Conservation (phyloP, 192 early-diverging fungal genomes). For the Rhizoclosmatium sp. region DNA sequence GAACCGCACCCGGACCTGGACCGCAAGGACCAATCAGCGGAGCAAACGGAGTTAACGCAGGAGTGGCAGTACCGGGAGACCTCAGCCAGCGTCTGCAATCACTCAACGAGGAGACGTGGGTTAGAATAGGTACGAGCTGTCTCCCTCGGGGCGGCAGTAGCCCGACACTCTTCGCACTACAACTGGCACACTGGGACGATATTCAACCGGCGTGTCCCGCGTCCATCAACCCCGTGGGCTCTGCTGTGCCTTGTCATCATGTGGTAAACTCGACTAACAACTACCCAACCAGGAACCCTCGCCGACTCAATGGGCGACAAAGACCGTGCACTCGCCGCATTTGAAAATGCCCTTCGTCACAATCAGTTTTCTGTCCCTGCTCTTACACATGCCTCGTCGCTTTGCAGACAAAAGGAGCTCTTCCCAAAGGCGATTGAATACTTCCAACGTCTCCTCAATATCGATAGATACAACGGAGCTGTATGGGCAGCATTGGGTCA, state of each 20-base stretch:
- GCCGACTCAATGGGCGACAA: slow-evolving; percentile 77
- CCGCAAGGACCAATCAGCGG: neutral
- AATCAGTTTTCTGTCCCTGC: slow-evolving; percentile 91
- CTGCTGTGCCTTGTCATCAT: slow-evolving; percentile 48
- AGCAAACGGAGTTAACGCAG: slow-evolving; percentile 2
- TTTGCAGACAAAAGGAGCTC: slow-evolving; percentile 84
- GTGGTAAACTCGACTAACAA: slow-evolving; percentile 51
- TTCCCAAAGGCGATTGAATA: slow-evolving; percentile 89
- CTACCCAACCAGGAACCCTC: slow-evolving; percentile 60
- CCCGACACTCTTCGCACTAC: too few species aligned
- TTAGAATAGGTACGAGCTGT: slow-evolving; percentile 40
- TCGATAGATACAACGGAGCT: slow-evolving; percentile 88
- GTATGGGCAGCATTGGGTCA: slow-evolving; percentile 95
- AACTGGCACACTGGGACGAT: neutral
- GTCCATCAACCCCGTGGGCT: neutral
- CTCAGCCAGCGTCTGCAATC: slow-evolving; percentile 36
- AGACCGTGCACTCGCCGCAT: slow-evolving; percentile 85
- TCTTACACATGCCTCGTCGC: slow-evolving; percentile 79
- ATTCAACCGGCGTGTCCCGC: neutral
- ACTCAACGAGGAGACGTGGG: slow-evolving; percentile 48
- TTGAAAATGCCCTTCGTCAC: slow-evolving; percentile 89
- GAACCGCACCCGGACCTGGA: neutral
- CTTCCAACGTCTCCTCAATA: slow-evolving; percentile 86
- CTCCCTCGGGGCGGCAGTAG: too few species aligned
- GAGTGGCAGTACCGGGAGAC: neutral